Conservation (phyloP, 2,329 filamentous ascomycete species). For the Fusarium sp. region DNA sequence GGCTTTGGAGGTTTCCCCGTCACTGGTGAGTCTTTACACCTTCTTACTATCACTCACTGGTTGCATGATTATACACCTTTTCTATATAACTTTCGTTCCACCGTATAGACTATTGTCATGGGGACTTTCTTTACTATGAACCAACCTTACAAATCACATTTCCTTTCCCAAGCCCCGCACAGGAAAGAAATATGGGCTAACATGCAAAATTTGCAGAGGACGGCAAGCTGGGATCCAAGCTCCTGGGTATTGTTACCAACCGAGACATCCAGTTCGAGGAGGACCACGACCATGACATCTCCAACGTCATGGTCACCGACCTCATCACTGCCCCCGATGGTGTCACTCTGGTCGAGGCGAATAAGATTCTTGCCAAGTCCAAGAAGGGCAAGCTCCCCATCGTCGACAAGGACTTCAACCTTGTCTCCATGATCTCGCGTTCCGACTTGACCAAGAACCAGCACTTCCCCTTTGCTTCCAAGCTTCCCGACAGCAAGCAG, state of each 20-base stretch:
- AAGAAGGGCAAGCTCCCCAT: conserved; percentile 99
- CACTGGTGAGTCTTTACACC: conserved; percentile 78
- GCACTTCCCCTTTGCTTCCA: conserved; percentile 95
- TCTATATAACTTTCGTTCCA: conserved; percentile 99
- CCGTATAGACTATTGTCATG: conserved; percentile 90
- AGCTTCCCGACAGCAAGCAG: conserved; percentile 97
- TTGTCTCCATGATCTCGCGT: conserved; percentile 91
- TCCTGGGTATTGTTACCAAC: conserved; percentile 97
- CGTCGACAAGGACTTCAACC: conserved; percentile 83
- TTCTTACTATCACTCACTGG: conserved; percentile 22
- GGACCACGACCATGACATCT: conserved; percentile 77
- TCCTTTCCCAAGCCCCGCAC: conserved; percentile 26
- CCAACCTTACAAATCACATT: conserved; percentile 32
- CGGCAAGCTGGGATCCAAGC: conserved; percentile 93
- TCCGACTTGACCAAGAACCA: conserved; percentile 99
- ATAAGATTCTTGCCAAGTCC: conserved; percentile 90
- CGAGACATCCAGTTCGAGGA: conserved; percentile 98
- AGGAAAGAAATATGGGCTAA: conserved; percentile 39
- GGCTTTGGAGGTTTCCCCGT: conserved; percentile 98
- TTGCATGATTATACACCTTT: conserved; percentile 83
- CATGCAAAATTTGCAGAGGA: conserved; percentile 71
- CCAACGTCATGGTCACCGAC: conserved; percentile 94
- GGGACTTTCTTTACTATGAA: conserved; percentile 68
- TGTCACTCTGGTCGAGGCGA: conserved; percentile 88
- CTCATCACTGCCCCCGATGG: conserved; percentile 88